Base-by-base conservation (phyloP, 2,329 filamentous ascomycete genomes). In the Calonectria honghensis region DNA sequence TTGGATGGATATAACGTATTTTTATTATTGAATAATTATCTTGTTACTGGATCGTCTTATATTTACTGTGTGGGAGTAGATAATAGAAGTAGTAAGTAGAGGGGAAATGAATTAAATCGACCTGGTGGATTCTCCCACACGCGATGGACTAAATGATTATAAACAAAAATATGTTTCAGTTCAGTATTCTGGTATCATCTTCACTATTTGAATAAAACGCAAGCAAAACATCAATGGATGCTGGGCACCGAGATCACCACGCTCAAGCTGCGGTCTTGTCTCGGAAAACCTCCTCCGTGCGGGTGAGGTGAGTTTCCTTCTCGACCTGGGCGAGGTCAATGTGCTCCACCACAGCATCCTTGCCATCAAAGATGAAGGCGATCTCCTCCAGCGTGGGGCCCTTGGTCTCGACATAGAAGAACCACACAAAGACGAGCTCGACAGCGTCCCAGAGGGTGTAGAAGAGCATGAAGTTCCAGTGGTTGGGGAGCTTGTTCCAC, bases 371-470 rank as follows among this genome's bases (percentile, higher is more conserved):
- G 82, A 94, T 93, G 79, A 90, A 90, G 61, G 93, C 91, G 73
- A 82, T 82, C 73, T 83, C 81, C 82, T 94, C 93, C 0, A 95
- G 90, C 2, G 93, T 94, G 0, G 92, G 91, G 4, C 93, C 93
- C 80, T 91, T 92, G 24, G 93, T 95, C 86, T 95, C 93, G 71
- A 93, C 89, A 82, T 92, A 93, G 83, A 93, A 89, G 86, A 92
- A 91, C 84, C 89, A 93, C 45, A 93, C 91, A 78, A 93, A 92
- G 61, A 90, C 75, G 59, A 93, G 85, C 83, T 93, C 90, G 80
- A 89, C 83, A 61, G 89, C 85, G 81, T 93, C 90, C 91, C 91
- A 93, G 70, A 91, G 82, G 29, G 90, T 91, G 84, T 93, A 93
- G 85, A 93, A 92, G 59, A 93, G 87, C 87, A 92, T 93, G 72